phyloP scores from a whole-genome alignment of 371 early-diverging fungal species.

The Paraphysoderma sedebokerense region DNA sequence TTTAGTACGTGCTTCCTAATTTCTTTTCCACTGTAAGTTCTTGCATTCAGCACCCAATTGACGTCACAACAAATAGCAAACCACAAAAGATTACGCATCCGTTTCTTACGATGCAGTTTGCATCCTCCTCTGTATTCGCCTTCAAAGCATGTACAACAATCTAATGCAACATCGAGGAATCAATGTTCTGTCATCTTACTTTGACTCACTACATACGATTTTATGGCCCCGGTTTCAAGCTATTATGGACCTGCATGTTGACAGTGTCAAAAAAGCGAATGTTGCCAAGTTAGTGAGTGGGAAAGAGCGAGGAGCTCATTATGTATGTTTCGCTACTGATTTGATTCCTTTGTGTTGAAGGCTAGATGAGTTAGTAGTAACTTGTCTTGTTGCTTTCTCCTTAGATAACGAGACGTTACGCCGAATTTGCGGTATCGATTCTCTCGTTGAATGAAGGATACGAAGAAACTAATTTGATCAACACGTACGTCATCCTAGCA shows the following conservation, averaged over 20 bases:
- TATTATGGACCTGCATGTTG: constrained; percentile 70
- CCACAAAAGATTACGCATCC: no score
- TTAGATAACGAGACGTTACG: constrained; percentile 48
- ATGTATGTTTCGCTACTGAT: constrained; percentile 25
- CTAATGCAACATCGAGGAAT: constrained; percentile 64
- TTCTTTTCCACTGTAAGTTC: no score
- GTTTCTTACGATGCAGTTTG: constrained; percentile 78
- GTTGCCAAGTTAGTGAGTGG: constrained; percentile 26
- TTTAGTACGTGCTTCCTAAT: no score
- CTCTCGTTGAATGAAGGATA: constrained; percentile 66
- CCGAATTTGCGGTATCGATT: constrained; percentile 77
- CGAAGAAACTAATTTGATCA: constrained; percentile 56
- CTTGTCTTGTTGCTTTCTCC: neutral
- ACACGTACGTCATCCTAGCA: constrained; percentile 28
- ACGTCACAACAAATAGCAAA: no score
- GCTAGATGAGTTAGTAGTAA: constrained; percentile 8
- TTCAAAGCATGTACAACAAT: constrained; percentile 58
- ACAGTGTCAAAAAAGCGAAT: constrained; percentile 46
- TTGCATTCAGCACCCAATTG: no score
- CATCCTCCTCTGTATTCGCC: constrained; percentile 65
- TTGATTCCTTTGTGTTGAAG: neutral
- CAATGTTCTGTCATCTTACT: constrained; percentile 61
- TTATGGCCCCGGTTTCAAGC: constrained; percentile 83
- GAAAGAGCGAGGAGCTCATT: constrained; percentile 67
- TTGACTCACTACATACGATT: constrained; percentile 70